Percentiles rank a stretch among this genome's conserved stretches.
Evolutionary conservation across 768 basidiomycete species (phyloP).

Genomic region (Leccinum subtestaceum): DNA sequence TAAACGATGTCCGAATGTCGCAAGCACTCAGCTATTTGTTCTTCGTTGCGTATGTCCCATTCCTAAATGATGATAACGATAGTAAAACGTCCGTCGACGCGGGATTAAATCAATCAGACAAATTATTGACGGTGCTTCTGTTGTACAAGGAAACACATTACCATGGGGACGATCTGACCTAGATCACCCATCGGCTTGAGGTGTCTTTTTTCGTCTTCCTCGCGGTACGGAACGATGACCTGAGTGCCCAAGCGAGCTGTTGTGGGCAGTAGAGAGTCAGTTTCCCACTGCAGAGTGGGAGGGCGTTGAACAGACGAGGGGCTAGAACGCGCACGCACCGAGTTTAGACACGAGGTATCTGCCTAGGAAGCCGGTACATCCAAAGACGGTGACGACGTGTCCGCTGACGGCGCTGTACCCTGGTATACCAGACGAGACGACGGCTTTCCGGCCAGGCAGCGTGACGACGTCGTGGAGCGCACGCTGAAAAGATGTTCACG

Average conservation of each 20-base stretch:
- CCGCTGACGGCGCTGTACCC: slow-evolving; percentile 88
- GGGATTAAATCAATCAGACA: slow-evolving; percentile 25
- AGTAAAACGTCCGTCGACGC: background rate
- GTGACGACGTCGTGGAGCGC: slow-evolving; percentile 70
- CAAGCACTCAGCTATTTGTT: slow-evolving; percentile 90
- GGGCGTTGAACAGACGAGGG: too few relatives aligned
- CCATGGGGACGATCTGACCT: slow-evolving; percentile 94
- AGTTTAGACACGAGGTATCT: slow-evolving; percentile 93
- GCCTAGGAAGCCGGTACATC: slow-evolving; percentile 93
- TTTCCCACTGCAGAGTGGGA: background rate
- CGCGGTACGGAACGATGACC: slow-evolving; percentile 92
- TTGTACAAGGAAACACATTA: slow-evolving; percentile 35
- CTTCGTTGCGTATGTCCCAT: slow-evolving; percentile 90
- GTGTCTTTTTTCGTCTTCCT: slow-evolving; percentile 88
- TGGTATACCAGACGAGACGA: slow-evolving; percentile 73
- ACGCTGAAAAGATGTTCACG: slow-evolving; percentile 44
- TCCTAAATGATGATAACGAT: slow-evolving; percentile 53
- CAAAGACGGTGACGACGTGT: slow-evolving; percentile 95
- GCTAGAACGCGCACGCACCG: slow-evolving; percentile 44
- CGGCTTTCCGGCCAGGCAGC: slow-evolving; percentile 57
- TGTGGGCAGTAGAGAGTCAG: background rate
- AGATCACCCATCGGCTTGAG: slow-evolving; percentile 94
- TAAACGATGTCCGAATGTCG: slow-evolving; percentile 95
- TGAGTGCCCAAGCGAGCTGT: slow-evolving; percentile 91
- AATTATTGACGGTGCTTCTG: slow-evolving; percentile 10